Evolutionary conservation across 345 rosid species (phyloP).

Genomic region (Populus simonii): DNA sequence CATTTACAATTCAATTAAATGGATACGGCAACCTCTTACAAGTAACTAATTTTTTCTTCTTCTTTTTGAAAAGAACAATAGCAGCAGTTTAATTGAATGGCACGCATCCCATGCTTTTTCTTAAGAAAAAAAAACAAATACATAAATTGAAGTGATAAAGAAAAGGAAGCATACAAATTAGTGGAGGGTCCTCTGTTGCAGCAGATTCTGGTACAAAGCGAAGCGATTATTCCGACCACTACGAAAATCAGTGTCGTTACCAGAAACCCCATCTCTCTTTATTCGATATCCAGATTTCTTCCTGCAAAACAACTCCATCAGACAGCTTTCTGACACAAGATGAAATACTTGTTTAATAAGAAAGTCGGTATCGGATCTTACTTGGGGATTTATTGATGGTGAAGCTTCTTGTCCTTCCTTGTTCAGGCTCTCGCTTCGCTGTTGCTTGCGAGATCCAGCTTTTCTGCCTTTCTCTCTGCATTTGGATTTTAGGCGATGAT

Average conservation of each 20-base stretch:
- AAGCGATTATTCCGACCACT: conserved; percentile 73
- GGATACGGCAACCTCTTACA: not conserved
- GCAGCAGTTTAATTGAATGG: no score
- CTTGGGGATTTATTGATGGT: not conserved
- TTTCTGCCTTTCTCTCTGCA: not conserved
- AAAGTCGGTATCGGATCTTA: not conserved
- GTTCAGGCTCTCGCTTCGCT: not conserved
- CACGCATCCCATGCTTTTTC: no score
- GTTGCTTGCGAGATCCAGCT: not conserved
- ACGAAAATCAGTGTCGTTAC: conserved; percentile 76
- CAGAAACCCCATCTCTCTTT: conserved; percentile 67
- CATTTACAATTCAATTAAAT: not conserved
- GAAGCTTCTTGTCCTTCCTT: not conserved
- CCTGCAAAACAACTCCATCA: not conserved
- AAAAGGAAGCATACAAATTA: conserved; percentile 57
- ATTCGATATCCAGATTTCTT: conserved; percentile 7
- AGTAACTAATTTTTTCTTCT: not conserved
- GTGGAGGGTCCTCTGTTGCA: conserved; percentile 88
- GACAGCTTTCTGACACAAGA: no score
- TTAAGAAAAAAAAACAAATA: not conserved
- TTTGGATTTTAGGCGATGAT: not conserved
- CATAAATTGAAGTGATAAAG: not conserved
- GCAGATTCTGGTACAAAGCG: conserved; percentile 82
- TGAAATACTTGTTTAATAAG: not conserved
- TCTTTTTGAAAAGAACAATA: no score